Evolutionary conservation across 345 rosid genomes (phyloP), one percentile per base, ranked within the genome.

Genomic region (Bretschneidera sinensis): DNA sequence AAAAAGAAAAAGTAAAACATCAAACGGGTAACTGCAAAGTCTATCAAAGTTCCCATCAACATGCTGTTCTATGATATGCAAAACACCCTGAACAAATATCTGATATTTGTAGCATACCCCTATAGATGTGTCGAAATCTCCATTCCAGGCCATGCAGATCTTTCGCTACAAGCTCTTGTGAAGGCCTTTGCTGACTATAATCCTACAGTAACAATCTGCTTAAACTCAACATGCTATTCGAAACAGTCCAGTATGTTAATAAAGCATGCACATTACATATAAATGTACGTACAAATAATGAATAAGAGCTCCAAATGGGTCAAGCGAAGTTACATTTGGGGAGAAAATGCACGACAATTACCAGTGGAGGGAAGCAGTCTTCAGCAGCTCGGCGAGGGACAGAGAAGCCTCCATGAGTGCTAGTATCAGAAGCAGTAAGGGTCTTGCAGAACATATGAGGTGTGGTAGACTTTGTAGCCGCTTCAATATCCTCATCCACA

Each of bases 361-460:
- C 99, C 94, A 95, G 72, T 59, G 99, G 96, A 63, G 96, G 96
- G 77, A 95, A 95, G 81, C 99, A 95, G 72, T 95, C 99, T 71
- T 95, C 99, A 1, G 99, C 99, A 56, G 99, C 99, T 54, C 99
- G 85, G 20, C 99, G 89, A 56, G 99, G 99, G 49, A 95, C 97
- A 31, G 97, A 95, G 74, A 95, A 95, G 43, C 99, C 97, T 17
- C 99, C 99, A 72, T 95, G 99, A 17, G 99, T 95, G 74, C 99
- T 90, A 19, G 99, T 94, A 70, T 94, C 99, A 34, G 97, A 94
- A 73, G 99, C 99, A 62, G 99, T 95, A 23, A 95, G 88, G 11
- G 97, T 95, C 84, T 95, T 95, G 70, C 97, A 95, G 71, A 95
- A 95, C 97, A 95, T 95, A 74, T 95, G 99, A 15, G 95, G 92